phyloP scores from a whole-genome alignment of 1,139 yeast species.

The Starmera stellimalicola region DNA sequence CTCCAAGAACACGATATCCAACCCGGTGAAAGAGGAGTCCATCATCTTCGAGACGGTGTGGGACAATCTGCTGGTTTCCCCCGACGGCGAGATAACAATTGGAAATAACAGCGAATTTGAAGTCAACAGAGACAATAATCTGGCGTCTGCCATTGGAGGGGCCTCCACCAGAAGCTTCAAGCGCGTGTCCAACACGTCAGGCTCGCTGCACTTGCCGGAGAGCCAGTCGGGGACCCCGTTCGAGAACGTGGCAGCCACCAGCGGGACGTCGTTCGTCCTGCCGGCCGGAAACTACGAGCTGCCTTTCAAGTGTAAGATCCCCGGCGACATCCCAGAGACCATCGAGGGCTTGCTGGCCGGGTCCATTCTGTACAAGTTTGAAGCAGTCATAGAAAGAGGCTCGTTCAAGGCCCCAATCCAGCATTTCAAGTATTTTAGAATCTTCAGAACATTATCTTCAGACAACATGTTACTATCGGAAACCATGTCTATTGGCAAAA shows the following conservation, averaged over 20 bases:
- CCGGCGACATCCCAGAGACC: constrained; percentile 55
- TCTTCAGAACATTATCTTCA: constrained; percentile 44
- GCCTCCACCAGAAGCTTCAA: not conserved
- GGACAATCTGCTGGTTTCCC: constrained; percentile 44
- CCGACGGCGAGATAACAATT: constrained; percentile 35
- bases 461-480: constrained; percentile 42
- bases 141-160: not conserved
- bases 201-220: constrained; percentile 18
- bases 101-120: constrained; percentile 33
- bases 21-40: constrained; percentile 40
- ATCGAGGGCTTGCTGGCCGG: constrained; percentile 58
- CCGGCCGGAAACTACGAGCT: constrained; percentile 60
- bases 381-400: constrained; percentile 46
- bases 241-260: constrained; percentile 18
- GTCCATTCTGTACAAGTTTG: constrained; percentile 44
- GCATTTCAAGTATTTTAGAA: constrained; percentile 33
- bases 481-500: constrained; percentile 48
- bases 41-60: constrained; percentile 46
- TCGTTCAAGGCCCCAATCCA: constrained; percentile 19
- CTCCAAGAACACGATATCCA: constrained; percentile 26
- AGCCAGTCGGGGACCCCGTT: constrained; percentile 28
- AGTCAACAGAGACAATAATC: not conserved
- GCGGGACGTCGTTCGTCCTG: constrained; percentile 30
- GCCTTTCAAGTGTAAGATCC: constrained; percentile 49
- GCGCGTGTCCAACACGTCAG: constrained; percentile 17